Evolutionary conservation across 768 basidiomycete species (phyloP).

Genomic region (Calocera cornea): DNA sequence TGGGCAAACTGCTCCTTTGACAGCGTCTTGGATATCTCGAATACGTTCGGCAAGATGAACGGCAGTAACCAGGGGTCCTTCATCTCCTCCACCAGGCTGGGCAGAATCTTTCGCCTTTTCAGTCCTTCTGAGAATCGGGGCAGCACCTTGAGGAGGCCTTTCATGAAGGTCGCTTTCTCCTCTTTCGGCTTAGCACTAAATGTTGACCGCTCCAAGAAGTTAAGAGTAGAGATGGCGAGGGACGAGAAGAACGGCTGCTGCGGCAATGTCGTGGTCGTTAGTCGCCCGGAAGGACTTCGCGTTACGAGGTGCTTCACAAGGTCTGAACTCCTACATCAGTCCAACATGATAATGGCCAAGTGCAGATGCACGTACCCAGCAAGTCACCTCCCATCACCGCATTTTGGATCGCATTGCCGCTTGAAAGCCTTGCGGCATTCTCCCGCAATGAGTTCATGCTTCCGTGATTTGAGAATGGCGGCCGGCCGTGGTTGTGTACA

Average conservation of each 20-base stretch:
- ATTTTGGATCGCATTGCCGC: constrained; percentile 36
- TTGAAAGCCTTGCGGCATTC: constrained; percentile 43
- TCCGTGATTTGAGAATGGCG: constrained; percentile 78
- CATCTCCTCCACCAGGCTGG: constrained; percentile 92
- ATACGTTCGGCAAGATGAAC: constrained; percentile 91
- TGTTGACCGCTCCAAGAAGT: constrained; percentile 88
- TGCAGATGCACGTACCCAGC: constrained; percentile 39
- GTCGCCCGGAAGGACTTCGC: constrained; percentile 54
- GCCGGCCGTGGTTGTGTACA: constrained; percentile 74
- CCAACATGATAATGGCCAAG: constrained; percentile 1
- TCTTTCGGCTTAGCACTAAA: constrained; percentile 89
- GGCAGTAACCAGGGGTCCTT: constrained; percentile 88
- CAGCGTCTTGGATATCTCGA: constrained; percentile 68
- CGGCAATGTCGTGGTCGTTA: constrained; percentile 67
- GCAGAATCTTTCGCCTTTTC: constrained; percentile 75
- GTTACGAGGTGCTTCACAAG: constrained; percentile 72
- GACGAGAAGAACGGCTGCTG: constrained; percentile 88
- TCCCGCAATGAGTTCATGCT: constrained; percentile 55
- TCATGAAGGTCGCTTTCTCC: constrained; percentile 94
- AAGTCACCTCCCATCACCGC: constrained; percentile 56
- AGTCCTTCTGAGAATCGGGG: constrained; percentile 79
- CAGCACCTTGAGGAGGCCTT: constrained; percentile 68
- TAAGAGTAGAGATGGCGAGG: constrained; percentile 85
- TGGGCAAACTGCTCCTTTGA: constrained; percentile 68
- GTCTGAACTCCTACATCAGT: constrained; percentile 32